These are phyloP conservation scores for Cryptosporidium andersoni DNA, from an alignment of 169 alveolate genomes.

Conservation along the genomic window DNA sequence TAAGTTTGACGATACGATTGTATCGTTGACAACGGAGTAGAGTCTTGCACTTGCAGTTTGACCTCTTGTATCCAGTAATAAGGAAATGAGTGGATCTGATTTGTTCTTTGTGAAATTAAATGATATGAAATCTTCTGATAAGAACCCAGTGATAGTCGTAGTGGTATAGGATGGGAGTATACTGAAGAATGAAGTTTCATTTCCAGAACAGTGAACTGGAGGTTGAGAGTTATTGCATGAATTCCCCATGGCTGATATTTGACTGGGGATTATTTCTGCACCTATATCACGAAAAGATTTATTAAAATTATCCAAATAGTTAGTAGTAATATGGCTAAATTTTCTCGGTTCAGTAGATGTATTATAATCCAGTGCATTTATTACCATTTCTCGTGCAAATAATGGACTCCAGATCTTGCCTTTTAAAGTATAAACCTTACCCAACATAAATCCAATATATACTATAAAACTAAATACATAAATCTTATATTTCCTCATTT, in stretches of 20 bases:
- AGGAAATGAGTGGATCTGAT: constrained; percentile 30
- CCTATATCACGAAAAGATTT: too few relatives aligned
- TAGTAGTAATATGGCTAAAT: too few relatives aligned
- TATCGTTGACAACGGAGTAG: constrained; percentile 40
- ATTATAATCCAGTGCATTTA: too few relatives aligned
- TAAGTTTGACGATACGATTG: constrained; percentile 4
- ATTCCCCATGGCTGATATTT: neutral
- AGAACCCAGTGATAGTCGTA: constrained; percentile 40
- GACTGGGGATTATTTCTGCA: constrained; percentile 34
- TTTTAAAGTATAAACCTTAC: too few relatives aligned
- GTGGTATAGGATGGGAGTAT: constrained; percentile 29
- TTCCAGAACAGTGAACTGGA: constrained; percentile 26
- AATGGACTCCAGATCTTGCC: too few relatives aligned
- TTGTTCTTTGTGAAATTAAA: constrained; percentile 14
- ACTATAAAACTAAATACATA: too few relatives aligned
- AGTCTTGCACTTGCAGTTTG: constrained; percentile 10
- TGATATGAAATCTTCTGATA: neutral
- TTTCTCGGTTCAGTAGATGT: too few relatives aligned
- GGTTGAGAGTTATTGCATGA: constrained; percentile 26
- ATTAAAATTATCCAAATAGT: too few relatives aligned
- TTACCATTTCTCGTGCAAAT: too few relatives aligned
- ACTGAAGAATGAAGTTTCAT: constrained; percentile 2
- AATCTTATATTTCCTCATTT: too few relatives aligned
- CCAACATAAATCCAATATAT: too few relatives aligned
- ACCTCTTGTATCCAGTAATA: neutral